Base-by-base conservation (phyloP, 2,329 filamentous ascomycete genomes). In the Colletotrichum shisoi region DNA sequence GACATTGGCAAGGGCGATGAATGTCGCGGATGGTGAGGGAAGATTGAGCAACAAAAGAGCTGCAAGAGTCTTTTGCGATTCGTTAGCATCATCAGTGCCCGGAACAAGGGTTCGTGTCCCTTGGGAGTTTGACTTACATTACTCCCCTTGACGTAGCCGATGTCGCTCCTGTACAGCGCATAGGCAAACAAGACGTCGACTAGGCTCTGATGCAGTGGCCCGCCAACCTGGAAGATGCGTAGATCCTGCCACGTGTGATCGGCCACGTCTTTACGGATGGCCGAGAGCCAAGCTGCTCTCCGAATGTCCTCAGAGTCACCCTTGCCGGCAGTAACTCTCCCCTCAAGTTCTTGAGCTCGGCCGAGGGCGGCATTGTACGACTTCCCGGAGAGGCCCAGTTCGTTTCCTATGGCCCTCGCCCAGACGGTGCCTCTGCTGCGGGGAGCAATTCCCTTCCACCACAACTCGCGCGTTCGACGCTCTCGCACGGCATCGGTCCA, bases 381-480 rank as follows among this genome's bases (percentile, higher is more conserved):
- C 2, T 84, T 80, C 51, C 87, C 83, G 0, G 87, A 88, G 8
- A 93, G 81, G 24, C 87, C 87, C 3, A 93, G 82, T 61, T 91
- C 87, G 73, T 94, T 94, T 39, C 91, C 91, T 51, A 93, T 87
- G 3, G 91, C 90, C 58, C 83, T 84, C 45, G 84, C 79, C 91
- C 91, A 94, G 7, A 93, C 89, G 5, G 81, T 77, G 27, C 89
- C 90, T 39, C 92, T 85, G 74, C 87, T 88, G 64, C 89, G 84
- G 1, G 91, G 89, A 0, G 91, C 87, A 37, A 95, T 84, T 6
- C 92, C 92, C 66, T 87, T 86, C 92, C 92, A 95, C 91, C 91
- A 95, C 52, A 95, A 81, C 72, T 94, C 91, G 42, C 91, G 84
- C 1, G 90, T 92, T 37, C 85, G 82, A 46, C 87, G 87, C 74